phyloP scores from a whole-genome alignment of 495 filamentous ascomycete species.

The Aspergillus hancockii region DNA sequence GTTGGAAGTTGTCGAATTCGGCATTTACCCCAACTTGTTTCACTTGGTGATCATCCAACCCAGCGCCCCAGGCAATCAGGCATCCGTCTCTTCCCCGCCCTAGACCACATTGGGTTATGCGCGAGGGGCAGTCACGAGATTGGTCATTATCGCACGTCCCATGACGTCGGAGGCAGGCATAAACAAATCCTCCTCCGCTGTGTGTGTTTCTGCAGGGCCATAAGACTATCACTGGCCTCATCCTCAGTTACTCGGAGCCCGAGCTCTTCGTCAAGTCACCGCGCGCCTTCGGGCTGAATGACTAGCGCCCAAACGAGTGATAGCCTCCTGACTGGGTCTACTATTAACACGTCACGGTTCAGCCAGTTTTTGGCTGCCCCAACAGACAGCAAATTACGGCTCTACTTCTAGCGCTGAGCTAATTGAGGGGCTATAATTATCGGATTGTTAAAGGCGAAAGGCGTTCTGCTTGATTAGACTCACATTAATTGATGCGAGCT shows the following conservation, averaged over 20 bases:
- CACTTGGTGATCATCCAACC: not conserved
- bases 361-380: not conserved
- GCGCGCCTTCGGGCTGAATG: not conserved
- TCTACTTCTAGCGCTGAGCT: not conserved
- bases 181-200: not conserved
- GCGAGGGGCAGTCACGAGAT: slow-evolving; percentile 34
- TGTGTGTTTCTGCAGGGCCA: not conserved
- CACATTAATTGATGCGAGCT: not conserved
- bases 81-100: slow-evolving; percentile 29
- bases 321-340: not conserved
- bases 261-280: slow-evolving; percentile 1
- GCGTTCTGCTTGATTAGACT: slow-evolving; percentile 1
- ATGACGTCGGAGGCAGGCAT: slow-evolving; percentile 20
- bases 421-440: not conserved
- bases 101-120: slow-evolving; percentile 27
- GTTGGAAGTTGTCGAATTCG: not conserved
- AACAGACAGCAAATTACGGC: not conserved
- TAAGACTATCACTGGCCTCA: not conserved
- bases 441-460: not conserved
- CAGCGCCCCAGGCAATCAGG: slow-evolving; percentile 6
- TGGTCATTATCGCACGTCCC: slow-evolving; percentile 1
- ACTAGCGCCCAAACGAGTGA: not conserved
- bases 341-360: slow-evolving; percentile 1
- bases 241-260: not conserved
- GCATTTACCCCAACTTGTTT: slow-evolving; percentile 2